A percentile compares a stretch with the other conserved stretches of the same genome.
Conservation (phyloP, 441 rosid genomes). For the Populus trichocarpa region DNA sequence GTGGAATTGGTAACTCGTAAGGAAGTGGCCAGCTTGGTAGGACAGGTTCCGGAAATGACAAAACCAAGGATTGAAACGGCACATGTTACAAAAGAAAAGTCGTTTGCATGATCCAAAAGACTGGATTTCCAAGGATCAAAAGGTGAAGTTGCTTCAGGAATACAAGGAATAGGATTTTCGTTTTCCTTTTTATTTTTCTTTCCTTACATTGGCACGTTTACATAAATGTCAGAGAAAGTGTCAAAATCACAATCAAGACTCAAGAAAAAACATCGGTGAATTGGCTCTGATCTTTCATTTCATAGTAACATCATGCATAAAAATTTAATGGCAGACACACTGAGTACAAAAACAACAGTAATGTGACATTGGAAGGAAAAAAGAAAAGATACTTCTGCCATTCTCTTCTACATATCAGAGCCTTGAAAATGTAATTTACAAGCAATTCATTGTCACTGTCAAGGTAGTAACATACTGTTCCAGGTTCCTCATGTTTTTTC, state of each 20-base stretch:
- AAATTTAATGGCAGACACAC: neutral
- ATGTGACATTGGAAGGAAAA: neutral
- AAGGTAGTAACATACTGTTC: neutral
- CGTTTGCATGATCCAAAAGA: neutral
- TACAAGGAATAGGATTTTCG: neutral
- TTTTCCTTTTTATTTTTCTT: neutral
- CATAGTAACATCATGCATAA: neutral
- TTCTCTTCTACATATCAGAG: neutral
- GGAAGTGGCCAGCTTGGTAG: too few species aligned
- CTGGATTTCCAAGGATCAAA: constrained; percentile 11
- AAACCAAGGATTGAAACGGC: neutral
- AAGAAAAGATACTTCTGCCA: neutral
- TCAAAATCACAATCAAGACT: neutral
- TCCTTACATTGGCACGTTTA: neutral
- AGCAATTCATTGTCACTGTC: neutral
- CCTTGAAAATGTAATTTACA: neutral
- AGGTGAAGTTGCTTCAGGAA: constrained; percentile 22
- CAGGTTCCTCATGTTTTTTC: neutral
- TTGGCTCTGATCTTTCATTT: neutral
- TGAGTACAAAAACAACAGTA: neutral
- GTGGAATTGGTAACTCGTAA: too few species aligned
- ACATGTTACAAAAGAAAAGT: constrained; percentile 13
- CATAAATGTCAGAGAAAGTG: neutral
- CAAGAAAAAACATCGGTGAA: neutral
- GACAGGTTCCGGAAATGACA: neutral